These are phyloP conservation scores for Ochetophila trinervis DNA, from an alignment of 306 rosid genomes.

Conservation along the genomic window DNA sequence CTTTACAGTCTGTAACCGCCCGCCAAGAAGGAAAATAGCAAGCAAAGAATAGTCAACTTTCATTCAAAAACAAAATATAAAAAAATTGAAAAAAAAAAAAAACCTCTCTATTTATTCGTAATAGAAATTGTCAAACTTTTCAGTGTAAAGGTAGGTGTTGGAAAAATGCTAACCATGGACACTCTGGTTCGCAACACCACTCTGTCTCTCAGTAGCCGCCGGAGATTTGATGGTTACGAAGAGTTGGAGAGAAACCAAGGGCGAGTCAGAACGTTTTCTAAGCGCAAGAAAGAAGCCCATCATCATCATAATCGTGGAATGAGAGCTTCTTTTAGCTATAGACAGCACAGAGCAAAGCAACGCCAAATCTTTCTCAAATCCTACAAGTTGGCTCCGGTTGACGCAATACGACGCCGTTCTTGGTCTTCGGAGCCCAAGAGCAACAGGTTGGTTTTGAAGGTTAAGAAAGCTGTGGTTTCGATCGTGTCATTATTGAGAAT, in stretches of 20 bases:
- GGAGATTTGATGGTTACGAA: slow-evolving; percentile 42
- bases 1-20: too few species aligned
- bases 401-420: slow-evolving; percentile 17
- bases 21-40: slow-evolving; percentile 25
- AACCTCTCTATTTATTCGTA: background rate
- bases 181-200: slow-evolving; percentile 44
- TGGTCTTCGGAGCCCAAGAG: slow-evolving; percentile 28
- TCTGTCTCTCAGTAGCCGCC: slow-evolving; percentile 31
- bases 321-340: slow-evolving; percentile 41
- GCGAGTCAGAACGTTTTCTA: slow-evolving; percentile 3
- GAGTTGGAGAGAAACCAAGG: slow-evolving; percentile 19
- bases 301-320: background rate
- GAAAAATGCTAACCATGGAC: slow-evolving; percentile 26
- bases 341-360: slow-evolving; percentile 50
- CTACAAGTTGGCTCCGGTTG: slow-evolving; percentile 41
- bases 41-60: background rate
- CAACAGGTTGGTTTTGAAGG: slow-evolving; percentile 41
- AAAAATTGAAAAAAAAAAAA: background rate
- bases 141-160: background rate
- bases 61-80: slow-evolving; percentile 12
- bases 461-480: slow-evolving; percentile 40
- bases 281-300: slow-evolving; percentile 5
- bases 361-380: slow-evolving; percentile 54
- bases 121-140: background rate
- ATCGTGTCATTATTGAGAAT: slow-evolving; percentile 34